Percentiles rank a stretch among this genome's conserved stretches.
Evolutionary conservation across 495 filamentous ascomycete genomes (phyloP).

Genomic region (Hypoxylon cercidicola): DNA sequence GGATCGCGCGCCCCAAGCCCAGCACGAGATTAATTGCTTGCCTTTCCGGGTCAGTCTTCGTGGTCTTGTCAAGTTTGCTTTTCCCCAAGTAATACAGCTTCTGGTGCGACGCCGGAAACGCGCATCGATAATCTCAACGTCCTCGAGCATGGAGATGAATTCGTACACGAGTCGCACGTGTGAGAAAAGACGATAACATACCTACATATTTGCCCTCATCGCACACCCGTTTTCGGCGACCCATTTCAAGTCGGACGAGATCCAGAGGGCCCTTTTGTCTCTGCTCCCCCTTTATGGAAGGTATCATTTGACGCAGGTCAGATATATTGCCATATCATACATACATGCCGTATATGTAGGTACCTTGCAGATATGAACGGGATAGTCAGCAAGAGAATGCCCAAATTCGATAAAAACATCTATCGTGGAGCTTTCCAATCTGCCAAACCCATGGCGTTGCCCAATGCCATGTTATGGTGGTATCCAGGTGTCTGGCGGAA

Average conservation of each 20-base stretch:
- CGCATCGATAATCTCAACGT: slow-evolving; percentile 34
- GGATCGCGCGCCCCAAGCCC: slow-evolving; percentile 31
- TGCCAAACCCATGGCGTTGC: slow-evolving; percentile 16
- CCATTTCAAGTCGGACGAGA: slow-evolving; percentile 9
- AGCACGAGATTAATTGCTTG: slow-evolving; percentile 31
- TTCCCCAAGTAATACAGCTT: slow-evolving; percentile 3
- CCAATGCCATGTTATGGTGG: background rate
- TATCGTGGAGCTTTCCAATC: slow-evolving; percentile 8
- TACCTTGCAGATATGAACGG: background rate
- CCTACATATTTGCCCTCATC: too few species aligned
- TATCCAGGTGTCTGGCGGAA: slow-evolving; percentile 23
- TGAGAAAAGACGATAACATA: slow-evolving; percentile 25
- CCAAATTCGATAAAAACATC: slow-evolving; percentile 14
- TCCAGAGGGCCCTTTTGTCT: slow-evolving; percentile 4
- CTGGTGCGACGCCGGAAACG: slow-evolving; percentile 32
- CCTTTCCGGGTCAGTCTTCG: background rate
- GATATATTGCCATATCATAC: slow-evolving; percentile 7
- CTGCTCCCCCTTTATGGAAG: background rate
- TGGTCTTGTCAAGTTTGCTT: slow-evolving; percentile 25
- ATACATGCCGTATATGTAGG: background rate
- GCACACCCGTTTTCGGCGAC: slow-evolving; percentile 10
- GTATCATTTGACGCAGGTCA: slow-evolving; percentile 10
- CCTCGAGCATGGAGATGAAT: slow-evolving; percentile 12
- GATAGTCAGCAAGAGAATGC: slow-evolving; percentile 4
- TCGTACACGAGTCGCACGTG: slow-evolving; percentile 29